Evolutionary conservation across 495 filamentous ascomycete species (phyloP).

Genomic region (Aspergillus indologenus): DNA sequence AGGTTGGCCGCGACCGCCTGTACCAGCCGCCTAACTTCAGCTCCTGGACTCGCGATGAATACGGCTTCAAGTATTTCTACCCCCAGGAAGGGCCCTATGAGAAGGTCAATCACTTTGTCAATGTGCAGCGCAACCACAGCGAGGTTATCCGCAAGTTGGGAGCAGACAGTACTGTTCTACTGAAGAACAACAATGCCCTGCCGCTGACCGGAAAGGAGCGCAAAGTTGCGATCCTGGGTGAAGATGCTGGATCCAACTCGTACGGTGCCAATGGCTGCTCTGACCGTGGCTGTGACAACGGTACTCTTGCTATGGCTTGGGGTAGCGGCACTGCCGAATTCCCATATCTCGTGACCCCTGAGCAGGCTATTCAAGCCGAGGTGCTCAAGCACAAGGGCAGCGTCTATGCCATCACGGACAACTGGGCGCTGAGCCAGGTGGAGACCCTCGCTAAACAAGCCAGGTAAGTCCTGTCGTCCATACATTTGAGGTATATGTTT

Average conservation of each 20-base stretch:
- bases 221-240: conserved; percentile 77
- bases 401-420: conserved; percentile 73
- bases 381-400: conserved; percentile 52
- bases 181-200: conserved; percentile 80
- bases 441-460: conserved; percentile 61
- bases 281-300: conserved; percentile 80
- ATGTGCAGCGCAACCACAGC: conserved; percentile 76
- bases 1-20: conserved; percentile 67
- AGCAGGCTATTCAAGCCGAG: conserved; percentile 77
- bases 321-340: conserved; percentile 86
- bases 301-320: conserved; percentile 93
- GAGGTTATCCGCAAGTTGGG: conserved; percentile 69
- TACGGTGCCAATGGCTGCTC: conserved; percentile 80
- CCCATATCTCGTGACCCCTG: conserved; percentile 86
- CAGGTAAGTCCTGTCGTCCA: conserved; percentile 22
- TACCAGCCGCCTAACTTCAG: conserved; percentile 77
- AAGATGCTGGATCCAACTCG: conserved; percentile 75
- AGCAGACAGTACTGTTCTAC: conserved; percentile 73
- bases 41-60: conserved; percentile 79
- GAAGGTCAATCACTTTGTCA: conserved; percentile 78
- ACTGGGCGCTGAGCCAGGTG: conserved; percentile 63
- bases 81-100: conserved; percentile 54
- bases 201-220: conserved; percentile 73
- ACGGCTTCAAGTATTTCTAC: conserved; percentile 61
- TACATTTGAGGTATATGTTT: neutral